Evolutionary conservation across 352 stramenopile genomes (phyloP), one percentile per base, ranked within the genome.

Genomic region (Pythium angustatum): DNA sequence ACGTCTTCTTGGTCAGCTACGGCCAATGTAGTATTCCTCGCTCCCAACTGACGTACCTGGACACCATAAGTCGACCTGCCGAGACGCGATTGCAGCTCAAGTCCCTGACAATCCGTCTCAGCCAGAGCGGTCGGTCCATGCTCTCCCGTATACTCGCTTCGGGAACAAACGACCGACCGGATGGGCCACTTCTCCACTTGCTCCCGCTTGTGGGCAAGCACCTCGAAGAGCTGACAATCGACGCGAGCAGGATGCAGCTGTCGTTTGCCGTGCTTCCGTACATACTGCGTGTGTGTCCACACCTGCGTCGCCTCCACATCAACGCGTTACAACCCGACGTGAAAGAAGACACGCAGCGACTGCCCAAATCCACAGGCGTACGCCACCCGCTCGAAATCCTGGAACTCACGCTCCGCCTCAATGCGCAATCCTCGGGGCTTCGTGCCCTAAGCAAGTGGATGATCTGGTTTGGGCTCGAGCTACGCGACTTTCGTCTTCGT

Each of bases 11-110:
- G 2, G 50, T 59, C 12, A 44, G 60, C 9, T 67, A 56, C 21
- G 60, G 60, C 3, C 60, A 67, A 21, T 61, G 50, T 41, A 33
- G 27, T 22, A 54, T 67, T 53, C 51, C 51, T 58, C 34, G 33
- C 33, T 31, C 50, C 15, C n/a, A 27, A 12, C 17, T 55, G 15
- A 19, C 38, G n/a, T 19, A 24, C 10, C 10, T 45, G 10, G n/a
- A n/a, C n/a, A n/a, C n/a, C n/a, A n/a, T n/a, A n/a, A n/a, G n/a
- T n/a, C n/a, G n/a, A n/a, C n/a, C n/a, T n/a, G 17, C 38, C 38
- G 38, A n/a, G 38, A 45, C 11, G 15, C n/a, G 15, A 3, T 19
- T 49, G 6, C 24, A 17, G 14, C 4, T 66, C n/a, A 58, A 34
- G 22, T 66, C 48, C 6, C 48, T 66, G 0, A 27, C 17, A 24